phyloP scores from a whole-genome alignment of 2,329 filamentous ascomycete species.

The Alternaria infectoria region DNA sequence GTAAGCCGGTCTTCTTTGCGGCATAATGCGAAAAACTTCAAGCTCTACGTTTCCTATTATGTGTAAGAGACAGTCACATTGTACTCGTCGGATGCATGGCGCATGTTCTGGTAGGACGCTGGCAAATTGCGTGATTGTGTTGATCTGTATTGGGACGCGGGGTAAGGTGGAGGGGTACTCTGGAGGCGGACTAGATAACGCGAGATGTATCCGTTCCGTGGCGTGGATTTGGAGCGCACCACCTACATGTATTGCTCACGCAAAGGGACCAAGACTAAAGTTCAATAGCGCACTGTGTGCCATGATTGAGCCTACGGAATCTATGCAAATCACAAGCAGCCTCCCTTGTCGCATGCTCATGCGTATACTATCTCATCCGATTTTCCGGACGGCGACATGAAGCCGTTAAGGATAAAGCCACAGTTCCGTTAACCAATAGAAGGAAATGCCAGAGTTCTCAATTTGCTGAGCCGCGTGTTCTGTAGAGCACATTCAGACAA shows the following conservation, averaged over 20 bases:
- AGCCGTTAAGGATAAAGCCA: background rate
- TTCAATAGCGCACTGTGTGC: background rate
- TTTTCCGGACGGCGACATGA: background rate
- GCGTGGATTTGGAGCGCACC: background rate
- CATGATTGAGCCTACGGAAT: slow-evolving; percentile 4
- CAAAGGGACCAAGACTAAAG: background rate
- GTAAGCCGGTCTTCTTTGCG: background rate
- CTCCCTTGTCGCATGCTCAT: background rate
- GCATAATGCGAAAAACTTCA: background rate
- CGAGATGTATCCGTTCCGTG: background rate
- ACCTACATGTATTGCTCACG: background rate
- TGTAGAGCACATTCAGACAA: background rate
- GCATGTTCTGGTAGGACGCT: background rate
- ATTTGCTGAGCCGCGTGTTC: background rate
- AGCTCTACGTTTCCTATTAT: background rate
- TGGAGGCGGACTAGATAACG: background rate
- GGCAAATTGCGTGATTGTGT: background rate
- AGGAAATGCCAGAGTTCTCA: background rate
- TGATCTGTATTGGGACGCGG: background rate
- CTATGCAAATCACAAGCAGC: slow-evolving; percentile 4
- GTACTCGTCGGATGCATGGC: background rate
- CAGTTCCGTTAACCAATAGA: background rate
- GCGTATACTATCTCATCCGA: background rate
- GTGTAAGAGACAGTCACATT: background rate
- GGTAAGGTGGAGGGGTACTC: background rate